phyloP scores from a whole-genome alignment of 495 filamentous ascomycete genomes.

The Corynascus novoguineensis region DNA sequence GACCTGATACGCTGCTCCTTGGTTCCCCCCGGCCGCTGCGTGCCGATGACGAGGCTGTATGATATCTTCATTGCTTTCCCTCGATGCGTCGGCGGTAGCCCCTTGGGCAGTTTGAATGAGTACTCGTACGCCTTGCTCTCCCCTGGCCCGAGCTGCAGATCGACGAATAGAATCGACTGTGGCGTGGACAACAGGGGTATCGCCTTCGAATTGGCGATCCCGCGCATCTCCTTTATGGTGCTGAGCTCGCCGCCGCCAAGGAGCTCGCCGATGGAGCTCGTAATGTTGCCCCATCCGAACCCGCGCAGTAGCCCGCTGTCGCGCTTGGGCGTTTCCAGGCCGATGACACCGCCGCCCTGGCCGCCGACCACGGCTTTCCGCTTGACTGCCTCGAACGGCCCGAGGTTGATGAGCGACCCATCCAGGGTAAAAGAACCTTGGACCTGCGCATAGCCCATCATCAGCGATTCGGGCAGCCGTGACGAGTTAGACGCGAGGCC shows the following conservation, averaged over 20 bases:
- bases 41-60: slow-evolving; percentile 89
- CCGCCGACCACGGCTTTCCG: slow-evolving; percentile 85
- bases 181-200: slow-evolving; percentile 89
- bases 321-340: slow-evolving; percentile 68
- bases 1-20: slow-evolving; percentile 79
- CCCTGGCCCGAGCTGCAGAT: slow-evolving; percentile 78
- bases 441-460: slow-evolving; percentile 99
- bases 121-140: slow-evolving; percentile 87
- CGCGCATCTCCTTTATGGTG: slow-evolving; percentile 90
- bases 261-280: slow-evolving; percentile 81
- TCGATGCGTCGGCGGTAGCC: slow-evolving; percentile 82
- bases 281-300: slow-evolving; percentile 83
- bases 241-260: slow-evolving; percentile 80
- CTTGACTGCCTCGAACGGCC: slow-evolving; percentile 91
- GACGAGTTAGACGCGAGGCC: slow-evolving; percentile 46
- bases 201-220: slow-evolving; percentile 67
- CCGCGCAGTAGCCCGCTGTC: slow-evolving; percentile 75
- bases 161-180: slow-evolving; percentile 95
- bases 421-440: slow-evolving; percentile 87
- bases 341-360: slow-evolving; percentile 77
- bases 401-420: slow-evolving; percentile 82
- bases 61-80: slow-evolving; percentile 91
- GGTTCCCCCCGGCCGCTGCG: slow-evolving; percentile 71
- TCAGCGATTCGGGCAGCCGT: slow-evolving; percentile 63
- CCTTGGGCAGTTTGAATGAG: slow-evolving; percentile 74